A percentile compares a stretch with the other conserved stretches of the same genome.
These are phyloP conservation scores for Blastocystis hominis DNA, from an alignment of 352 stramenopile species.

Conservation along the genomic window DNA sequence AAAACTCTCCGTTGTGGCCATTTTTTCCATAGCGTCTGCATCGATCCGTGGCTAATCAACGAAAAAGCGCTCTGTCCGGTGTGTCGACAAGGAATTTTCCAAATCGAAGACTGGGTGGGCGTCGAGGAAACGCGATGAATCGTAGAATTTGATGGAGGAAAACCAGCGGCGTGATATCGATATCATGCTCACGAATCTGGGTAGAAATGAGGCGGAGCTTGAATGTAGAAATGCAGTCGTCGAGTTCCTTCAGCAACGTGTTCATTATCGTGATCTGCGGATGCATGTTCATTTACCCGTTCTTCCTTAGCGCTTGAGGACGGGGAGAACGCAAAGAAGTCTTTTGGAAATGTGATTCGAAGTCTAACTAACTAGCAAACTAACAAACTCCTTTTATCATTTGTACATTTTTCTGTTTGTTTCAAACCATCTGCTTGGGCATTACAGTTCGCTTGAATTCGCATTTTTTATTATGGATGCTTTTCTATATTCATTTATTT, in stretches of 20 bases:
- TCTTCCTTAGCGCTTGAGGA: not conserved
- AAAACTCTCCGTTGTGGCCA: conserved; percentile 12
- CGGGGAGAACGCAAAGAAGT: too few relatives aligned
- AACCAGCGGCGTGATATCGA: conserved; percentile 17
- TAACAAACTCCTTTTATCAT: not conserved
- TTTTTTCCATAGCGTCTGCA: conserved; percentile 20
- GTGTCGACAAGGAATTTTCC: conserved; percentile 7
- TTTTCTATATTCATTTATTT: not conserved
- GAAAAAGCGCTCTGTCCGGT: conserved; percentile 36
- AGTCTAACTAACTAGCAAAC: too few relatives aligned
- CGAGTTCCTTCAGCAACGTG: not conserved
- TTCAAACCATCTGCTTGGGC: conserved; percentile 10
- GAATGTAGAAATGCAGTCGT: not conserved
- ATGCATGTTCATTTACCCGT: not conserved
- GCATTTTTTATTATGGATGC: not conserved
- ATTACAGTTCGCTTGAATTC: conserved; percentile 3
- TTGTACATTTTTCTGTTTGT: conserved; percentile 6
- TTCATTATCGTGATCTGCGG: conserved; percentile 6
- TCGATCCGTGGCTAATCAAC: conserved; percentile 41
- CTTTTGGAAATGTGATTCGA: too few relatives aligned
- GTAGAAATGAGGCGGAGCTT: not conserved
- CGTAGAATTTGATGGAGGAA: conserved; percentile 23
- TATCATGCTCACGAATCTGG: not conserved
- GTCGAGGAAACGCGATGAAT: not conserved
- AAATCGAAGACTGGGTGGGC: not conserved